Evolutionary conservation across 441 rosid species (phyloP).

Genomic region (Mallotus japonicus): DNA sequence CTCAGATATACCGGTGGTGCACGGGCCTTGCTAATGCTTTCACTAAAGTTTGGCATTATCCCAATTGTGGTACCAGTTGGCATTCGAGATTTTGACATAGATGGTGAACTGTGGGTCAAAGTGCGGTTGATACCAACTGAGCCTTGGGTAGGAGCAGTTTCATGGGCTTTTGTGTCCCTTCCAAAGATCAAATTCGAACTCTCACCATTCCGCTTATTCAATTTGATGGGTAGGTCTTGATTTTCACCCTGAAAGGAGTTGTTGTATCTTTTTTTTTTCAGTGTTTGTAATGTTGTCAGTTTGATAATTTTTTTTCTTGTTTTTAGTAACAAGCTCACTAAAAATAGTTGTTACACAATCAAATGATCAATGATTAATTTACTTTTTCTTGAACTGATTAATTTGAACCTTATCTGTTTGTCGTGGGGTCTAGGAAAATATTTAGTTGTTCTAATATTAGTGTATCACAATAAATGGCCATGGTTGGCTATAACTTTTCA

Average conservation of each 20-base stretch:
- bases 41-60: slow-evolving; percentile 72
- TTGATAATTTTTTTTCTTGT: neutral
- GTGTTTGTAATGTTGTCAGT: neutral
- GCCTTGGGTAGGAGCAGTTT: slow-evolving; percentile 94
- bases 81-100: slow-evolving; percentile 88
- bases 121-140: slow-evolving; percentile 77
- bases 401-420: neutral
- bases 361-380: neutral
- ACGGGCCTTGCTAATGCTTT: slow-evolving; percentile 79
- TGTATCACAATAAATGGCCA: neutral
- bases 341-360: neutral
- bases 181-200: slow-evolving; percentile 92
- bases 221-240: slow-evolving; percentile 75
- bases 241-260: slow-evolving; percentile 17
- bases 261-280: neutral
- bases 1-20: slow-evolving; percentile 95
- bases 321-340: neutral
- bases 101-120: slow-evolving; percentile 98
- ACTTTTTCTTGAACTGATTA: neutral
- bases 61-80: slow-evolving; percentile 90
- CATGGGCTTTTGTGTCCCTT: slow-evolving; percentile 95
- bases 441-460: neutral
- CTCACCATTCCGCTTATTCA: slow-evolving; percentile 89
- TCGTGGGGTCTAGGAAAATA: too few species aligned
- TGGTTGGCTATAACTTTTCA: neutral